Conservation (phyloP, 129 eudicot genomes). For the Helichrysum umbraculigerum region DNA sequence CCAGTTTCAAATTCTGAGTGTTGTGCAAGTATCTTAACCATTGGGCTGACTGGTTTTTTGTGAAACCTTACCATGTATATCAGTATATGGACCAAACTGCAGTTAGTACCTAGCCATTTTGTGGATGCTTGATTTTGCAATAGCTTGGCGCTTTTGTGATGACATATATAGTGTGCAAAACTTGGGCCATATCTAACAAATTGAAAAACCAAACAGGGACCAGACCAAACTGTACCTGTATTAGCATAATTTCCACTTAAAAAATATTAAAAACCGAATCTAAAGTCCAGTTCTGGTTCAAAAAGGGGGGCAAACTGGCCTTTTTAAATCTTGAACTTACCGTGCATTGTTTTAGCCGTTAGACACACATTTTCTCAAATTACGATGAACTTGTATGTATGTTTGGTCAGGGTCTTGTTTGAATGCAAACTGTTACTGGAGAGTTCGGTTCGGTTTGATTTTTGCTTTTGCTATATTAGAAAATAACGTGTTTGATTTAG, state of each 20-base stretch:
- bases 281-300: background rate
- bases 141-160: conserved; percentile 1
- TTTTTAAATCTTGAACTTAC: background rate
- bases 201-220: background rate
- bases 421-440: background rate
- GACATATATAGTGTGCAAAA: background rate
- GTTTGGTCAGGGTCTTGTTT: background rate
- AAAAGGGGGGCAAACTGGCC: background rate
- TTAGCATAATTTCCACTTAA: background rate
- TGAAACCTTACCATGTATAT: conserved; percentile 19
- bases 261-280: background rate
- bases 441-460: background rate
- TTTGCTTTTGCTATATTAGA: background rate
- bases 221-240: background rate
- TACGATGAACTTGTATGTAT: background rate
- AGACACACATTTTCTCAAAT: no score
- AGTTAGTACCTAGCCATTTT: background rate
- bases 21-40: background rate
- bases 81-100: conserved; percentile 23
- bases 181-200: background rate
- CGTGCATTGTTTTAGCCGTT: background rate
- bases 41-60: background rate
- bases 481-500: background rate
- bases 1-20: conserved; percentile 44
- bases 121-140: conserved; percentile 15